Conservation (phyloP, 441 rosid species). For the Macaranga tanarius region DNA sequence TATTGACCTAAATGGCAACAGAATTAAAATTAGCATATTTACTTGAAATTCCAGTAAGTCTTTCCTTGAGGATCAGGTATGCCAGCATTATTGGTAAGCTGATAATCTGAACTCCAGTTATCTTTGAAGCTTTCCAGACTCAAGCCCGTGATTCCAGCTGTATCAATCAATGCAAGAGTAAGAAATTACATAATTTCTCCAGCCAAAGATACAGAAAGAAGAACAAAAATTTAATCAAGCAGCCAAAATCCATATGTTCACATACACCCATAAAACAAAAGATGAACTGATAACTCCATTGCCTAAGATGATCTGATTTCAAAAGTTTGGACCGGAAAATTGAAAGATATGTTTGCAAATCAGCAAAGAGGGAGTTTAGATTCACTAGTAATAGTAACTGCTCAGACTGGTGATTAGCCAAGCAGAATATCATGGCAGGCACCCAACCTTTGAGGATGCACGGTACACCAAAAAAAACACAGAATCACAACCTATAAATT, state of each 20-base stretch:
- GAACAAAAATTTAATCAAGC: not conserved
- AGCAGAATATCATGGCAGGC: too few species aligned
- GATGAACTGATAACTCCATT: not conserved
- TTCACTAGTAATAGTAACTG: not conserved
- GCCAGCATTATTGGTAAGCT: slow-evolving; percentile 81
- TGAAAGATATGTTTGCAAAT: not conserved
- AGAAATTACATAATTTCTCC: not conserved
- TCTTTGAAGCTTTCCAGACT: slow-evolving; percentile 71
- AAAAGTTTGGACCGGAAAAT: not conserved
- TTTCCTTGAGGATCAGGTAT: slow-evolving; percentile 79
- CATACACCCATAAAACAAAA: not conserved
- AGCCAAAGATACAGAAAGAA: slow-evolving; percentile 4
- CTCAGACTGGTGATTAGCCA: not conserved
- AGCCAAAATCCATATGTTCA: not conserved
- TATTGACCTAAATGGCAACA: slow-evolving; percentile 15
- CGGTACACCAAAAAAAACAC: too few species aligned
- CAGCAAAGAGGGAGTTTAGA: too few species aligned
- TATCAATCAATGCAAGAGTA: slow-evolving; percentile 31
- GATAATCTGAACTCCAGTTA: slow-evolving; percentile 86
- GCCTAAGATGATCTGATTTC: not conserved
- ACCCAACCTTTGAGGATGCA: too few species aligned
- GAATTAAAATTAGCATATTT: slow-evolving; percentile 26
- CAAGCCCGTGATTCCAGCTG: slow-evolving; percentile 86
- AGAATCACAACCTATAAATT: too few species aligned
- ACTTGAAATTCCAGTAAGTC: slow-evolving; percentile 84